Evolutionary conservation across 1,284 basidiomycete species (phyloP).

Genomic region (Porodaedalea pini): DNA sequence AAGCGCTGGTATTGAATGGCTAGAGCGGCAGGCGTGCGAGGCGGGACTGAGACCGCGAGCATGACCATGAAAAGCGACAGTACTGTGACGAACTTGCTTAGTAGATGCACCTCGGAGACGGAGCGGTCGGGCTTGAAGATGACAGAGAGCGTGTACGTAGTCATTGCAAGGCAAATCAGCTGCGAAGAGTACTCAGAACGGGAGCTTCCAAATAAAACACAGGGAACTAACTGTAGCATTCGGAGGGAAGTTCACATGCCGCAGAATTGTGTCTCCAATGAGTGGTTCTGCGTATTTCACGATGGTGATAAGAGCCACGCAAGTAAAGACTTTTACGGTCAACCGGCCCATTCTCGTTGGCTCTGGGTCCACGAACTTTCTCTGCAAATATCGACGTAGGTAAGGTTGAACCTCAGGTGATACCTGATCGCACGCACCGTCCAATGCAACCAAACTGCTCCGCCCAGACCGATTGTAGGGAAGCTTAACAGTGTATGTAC

Average conservation of each 20-base stretch:
- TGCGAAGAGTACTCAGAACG: background rate
- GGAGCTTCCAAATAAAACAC: background rate
- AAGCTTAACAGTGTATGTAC: conserved; percentile 10
- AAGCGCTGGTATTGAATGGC: conserved; percentile 7
- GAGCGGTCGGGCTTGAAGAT: background rate
- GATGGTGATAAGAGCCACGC: conserved; percentile 2
- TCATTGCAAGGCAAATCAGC: conserved; percentile 7
- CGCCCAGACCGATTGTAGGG: conserved; percentile 6
- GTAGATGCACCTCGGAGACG: background rate
- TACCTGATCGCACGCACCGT: background rate
- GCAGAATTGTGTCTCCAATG: conserved; percentile 1
- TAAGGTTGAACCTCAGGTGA: background rate
- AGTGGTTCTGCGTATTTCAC: conserved; percentile 9
- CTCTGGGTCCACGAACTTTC: conserved; percentile 11
- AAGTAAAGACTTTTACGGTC: background rate
- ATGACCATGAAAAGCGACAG: conserved; percentile 8
- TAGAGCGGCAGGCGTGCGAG: conserved; percentile 7
- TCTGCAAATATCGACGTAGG: background rate
- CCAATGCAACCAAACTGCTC: conserved; percentile 17
- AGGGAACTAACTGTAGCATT: conserved; percentile 1
- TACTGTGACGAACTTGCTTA: conserved; percentile 6
- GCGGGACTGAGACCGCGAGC: conserved; percentile 10
- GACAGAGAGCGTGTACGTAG: conserved; percentile 3
- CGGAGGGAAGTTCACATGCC: background rate
- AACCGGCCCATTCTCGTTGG: conserved; percentile 3